Evolutionary conservation across 2,329 filamentous ascomycete species (phyloP).

Genomic region (Colletotrichum australisinense): DNA sequence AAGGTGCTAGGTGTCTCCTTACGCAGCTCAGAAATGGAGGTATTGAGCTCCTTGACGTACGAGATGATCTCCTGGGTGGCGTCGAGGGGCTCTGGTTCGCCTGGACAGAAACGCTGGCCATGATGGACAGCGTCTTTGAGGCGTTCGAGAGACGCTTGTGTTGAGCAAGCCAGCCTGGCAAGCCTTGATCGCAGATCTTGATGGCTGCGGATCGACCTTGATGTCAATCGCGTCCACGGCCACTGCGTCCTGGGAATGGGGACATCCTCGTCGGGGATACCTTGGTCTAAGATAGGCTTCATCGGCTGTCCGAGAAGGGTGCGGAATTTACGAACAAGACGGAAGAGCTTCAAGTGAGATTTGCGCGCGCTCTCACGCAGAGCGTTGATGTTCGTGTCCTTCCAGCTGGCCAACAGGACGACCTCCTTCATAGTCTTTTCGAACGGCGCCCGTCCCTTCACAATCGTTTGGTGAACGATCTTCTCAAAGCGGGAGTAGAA

Average conservation of each 20-base stretch:
- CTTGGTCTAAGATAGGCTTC: slow-evolving; percentile 69
- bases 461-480: slow-evolving; percentile 72
- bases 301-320: slow-evolving; percentile 81
- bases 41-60: slow-evolving; percentile 77
- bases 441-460: slow-evolving; percentile 76
- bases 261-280: slow-evolving; percentile 63
- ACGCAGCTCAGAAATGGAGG: slow-evolving; percentile 78
- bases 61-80: slow-evolving; percentile 59
- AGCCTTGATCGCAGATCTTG: slow-evolving; percentile 45
- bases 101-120: slow-evolving; percentile 68
- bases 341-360: slow-evolving; percentile 93
- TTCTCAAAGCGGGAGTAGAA: slow-evolving; percentile 80
- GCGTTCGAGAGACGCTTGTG: slow-evolving; percentile 79
- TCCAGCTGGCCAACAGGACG: slow-evolving; percentile 95
- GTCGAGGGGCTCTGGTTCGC: slow-evolving; percentile 12
- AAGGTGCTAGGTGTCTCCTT: slow-evolving; percentile 85
- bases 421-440: slow-evolving; percentile 95
- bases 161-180: slow-evolving; percentile 54
- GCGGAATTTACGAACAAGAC: slow-evolving; percentile 90
- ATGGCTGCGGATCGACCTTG: slow-evolving; percentile 39
- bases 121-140: slow-evolving; percentile 76
- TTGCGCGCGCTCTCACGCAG: slow-evolving; percentile 88
- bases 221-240: slow-evolving; percentile 39
- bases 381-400: slow-evolving; percentile 94
- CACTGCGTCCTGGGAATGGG: neutral